A percentile compares a stretch with the other conserved stretches of the same genome.
Conservation (phyloP, 169 alveolate species). For the Perkinsus marinus region DNA sequence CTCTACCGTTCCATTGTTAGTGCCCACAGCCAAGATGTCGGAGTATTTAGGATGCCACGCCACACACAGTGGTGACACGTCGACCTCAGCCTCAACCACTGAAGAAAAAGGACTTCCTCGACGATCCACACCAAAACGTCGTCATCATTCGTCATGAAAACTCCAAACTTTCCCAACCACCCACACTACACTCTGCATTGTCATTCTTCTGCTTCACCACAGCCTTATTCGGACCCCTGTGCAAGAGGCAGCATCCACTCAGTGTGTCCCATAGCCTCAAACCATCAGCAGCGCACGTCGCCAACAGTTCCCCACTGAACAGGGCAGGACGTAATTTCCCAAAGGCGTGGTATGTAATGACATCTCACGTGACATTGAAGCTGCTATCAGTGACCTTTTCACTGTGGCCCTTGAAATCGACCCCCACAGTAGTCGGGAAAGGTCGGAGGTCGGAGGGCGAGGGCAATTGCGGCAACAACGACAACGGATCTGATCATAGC, state of each 20-base stretch:
- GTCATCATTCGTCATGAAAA: no score
- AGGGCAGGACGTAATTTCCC: background rate
- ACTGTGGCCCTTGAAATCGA: constrained; percentile 1
- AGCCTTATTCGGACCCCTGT: background rate
- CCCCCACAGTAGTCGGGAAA: constrained; percentile 17
- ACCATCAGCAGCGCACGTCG: background rate
- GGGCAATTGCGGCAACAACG: constrained; percentile 30
- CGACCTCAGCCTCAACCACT: background rate
- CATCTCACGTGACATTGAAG: background rate
- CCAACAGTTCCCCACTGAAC: background rate
- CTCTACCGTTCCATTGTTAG: background rate
- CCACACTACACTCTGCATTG: background rate
- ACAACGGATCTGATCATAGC: constrained; percentile 5
- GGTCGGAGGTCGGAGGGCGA: constrained; percentile 15
- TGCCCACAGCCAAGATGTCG: background rate
- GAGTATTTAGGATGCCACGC: background rate
- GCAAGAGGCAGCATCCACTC: background rate
- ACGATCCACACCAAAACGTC: no score
- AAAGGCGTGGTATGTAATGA: background rate
- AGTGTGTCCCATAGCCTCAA: background rate
- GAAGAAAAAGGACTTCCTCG: background rate
- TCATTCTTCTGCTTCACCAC: background rate
- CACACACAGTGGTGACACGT: background rate
- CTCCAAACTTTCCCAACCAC: background rate
- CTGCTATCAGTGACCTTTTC: background rate